Percentiles rank a stretch among this genome's conserved stretches.
Conservation (phyloP, 2,329 filamentous ascomycete species). For the Alternaria sp. region DNA sequence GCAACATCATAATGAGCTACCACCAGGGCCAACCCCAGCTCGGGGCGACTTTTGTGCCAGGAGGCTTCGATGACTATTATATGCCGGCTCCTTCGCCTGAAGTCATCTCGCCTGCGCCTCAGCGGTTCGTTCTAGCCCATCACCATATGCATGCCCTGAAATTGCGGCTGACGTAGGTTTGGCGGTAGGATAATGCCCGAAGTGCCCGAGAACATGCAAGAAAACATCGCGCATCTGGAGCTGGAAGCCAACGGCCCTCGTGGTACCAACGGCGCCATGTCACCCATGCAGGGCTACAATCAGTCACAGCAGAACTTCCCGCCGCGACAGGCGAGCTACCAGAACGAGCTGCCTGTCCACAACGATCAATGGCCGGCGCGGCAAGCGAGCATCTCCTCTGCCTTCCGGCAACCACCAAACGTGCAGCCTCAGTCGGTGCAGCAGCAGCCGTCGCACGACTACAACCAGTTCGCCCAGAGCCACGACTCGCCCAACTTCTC, state of each 20-base stretch:
- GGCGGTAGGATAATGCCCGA: conserved; percentile 84
- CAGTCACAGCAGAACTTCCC: conserved; percentile 40
- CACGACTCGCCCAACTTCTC: conserved; percentile 80
- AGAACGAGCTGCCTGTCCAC: conserved; percentile 31
- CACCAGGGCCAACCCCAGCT: conserved; percentile 48
- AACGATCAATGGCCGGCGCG: conserved; percentile 44
- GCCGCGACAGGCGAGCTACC: conserved; percentile 44
- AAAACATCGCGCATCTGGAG: conserved; percentile 91
- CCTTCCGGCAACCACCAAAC: conserved; percentile 49
- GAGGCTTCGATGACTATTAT: conserved; percentile 73
- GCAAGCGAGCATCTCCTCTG: conserved; percentile 48
- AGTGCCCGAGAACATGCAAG: conserved; percentile 95
- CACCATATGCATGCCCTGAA: conserved; percentile 24
- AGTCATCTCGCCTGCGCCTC: conserved; percentile 74
- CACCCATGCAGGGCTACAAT: conserved; percentile 41
- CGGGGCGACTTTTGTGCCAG: conserved; percentile 72
- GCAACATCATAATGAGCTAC: conserved; percentile 46
- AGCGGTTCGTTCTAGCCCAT: conserved; percentile 64
- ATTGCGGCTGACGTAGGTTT: conserved; percentile 45
- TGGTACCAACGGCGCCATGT: conserved; percentile 38
- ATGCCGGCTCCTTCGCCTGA: conserved; percentile 66
- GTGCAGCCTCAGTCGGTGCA: conserved; percentile 44
- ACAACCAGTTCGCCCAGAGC: conserved; percentile 50
- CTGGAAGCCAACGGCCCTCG: conserved; percentile 70
- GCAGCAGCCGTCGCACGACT: conserved; percentile 47